Conservation (phyloP, 1,284 basidiomycete species). For the Irpex lacteus region DNA sequence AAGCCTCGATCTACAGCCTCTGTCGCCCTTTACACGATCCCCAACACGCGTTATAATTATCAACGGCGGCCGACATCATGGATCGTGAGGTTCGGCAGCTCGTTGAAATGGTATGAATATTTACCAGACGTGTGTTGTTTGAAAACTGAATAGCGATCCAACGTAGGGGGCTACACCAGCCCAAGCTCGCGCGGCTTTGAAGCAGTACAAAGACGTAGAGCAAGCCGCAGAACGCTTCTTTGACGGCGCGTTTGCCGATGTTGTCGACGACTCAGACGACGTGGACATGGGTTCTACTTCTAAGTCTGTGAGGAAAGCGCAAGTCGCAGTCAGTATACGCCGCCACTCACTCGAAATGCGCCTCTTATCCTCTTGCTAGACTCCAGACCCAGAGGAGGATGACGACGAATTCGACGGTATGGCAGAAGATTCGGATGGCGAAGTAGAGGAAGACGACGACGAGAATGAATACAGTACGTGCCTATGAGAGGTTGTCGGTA, state of each 20-base stretch:
- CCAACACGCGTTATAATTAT: background rate
- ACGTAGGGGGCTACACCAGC: conserved; percentile 75
- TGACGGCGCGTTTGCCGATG: conserved; percentile 75
- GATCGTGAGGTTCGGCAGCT: conserved; percentile 35
- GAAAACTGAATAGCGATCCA: background rate
- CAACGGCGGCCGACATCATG: conserved; percentile 21
- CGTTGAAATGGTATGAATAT: conserved; percentile 35
- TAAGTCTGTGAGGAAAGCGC: conserved; percentile 18
- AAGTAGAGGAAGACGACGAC: conserved; percentile 31
- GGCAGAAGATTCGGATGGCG: conserved; percentile 46
- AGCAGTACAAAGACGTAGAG: conserved; percentile 81
- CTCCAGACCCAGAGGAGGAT: conserved; percentile 45
- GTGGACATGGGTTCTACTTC: conserved; percentile 24
- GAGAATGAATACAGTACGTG: conserved; percentile 47
- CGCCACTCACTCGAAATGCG: conserved; percentile 10
- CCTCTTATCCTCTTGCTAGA: conserved; percentile 36
- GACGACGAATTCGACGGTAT: conserved; percentile 43
- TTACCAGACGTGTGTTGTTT: background rate
- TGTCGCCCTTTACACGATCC: background rate
- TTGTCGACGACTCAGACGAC: conserved; percentile 52
- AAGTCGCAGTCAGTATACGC: conserved; percentile 26
- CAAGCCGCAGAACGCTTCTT: conserved; percentile 84
- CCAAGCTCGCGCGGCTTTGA: conserved; percentile 77
- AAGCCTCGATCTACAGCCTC: background rate
- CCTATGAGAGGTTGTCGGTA: conserved; percentile 2